Evolutionary conservation across 1,284 basidiomycete species (phyloP).

Genomic region (Cryptococcus sp.): DNA sequence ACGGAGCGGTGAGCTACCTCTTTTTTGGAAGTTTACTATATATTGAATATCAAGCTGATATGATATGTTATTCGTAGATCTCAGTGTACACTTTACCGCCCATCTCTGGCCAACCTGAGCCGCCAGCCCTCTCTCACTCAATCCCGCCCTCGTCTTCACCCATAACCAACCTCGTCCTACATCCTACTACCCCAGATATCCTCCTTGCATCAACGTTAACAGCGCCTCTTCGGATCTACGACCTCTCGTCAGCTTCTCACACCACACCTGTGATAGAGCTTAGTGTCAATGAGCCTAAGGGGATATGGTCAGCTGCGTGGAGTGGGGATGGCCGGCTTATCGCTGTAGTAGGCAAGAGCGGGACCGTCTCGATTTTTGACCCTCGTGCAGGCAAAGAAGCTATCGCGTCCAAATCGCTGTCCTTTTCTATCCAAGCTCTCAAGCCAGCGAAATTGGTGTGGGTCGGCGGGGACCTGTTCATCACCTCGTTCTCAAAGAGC

Average conservation of each 20-base stretch:
- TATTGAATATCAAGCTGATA: background rate
- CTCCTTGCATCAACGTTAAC: slow-evolving; percentile 36
- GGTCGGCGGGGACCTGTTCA: slow-evolving; percentile 47
- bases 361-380: slow-evolving; percentile 47
- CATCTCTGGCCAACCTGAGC: background rate
- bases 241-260: slow-evolving; percentile 26
- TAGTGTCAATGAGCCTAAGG: slow-evolving; percentile 32
- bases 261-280: slow-evolving; percentile 24
- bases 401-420: slow-evolving; percentile 20
- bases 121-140: slow-evolving; percentile 9
- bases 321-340: slow-evolving; percentile 45
- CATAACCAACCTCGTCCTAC: slow-evolving; percentile 46
- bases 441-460: slow-evolving; percentile 46
- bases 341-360: slow-evolving; percentile 47
- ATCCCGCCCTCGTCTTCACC: slow-evolving; percentile 25
- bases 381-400: slow-evolving; percentile 32
- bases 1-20: slow-evolving; percentile 34
- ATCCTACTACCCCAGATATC: slow-evolving; percentile 51
- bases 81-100: slow-evolving; percentile 19
- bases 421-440: slow-evolving; percentile 40
- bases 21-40: background rate
- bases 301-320: slow-evolving; percentile 50
- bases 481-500: slow-evolving; percentile 51
- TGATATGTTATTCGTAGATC: slow-evolving; percentile 14
- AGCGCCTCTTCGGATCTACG: slow-evolving; percentile 41